Percentiles rank a stretch among this genome's conserved stretches.
These are phyloP conservation scores for Rasamsonia emersonii DNA, from an alignment of 2,329 filamentous ascomycete genomes.

Conservation along the genomic window DNA sequence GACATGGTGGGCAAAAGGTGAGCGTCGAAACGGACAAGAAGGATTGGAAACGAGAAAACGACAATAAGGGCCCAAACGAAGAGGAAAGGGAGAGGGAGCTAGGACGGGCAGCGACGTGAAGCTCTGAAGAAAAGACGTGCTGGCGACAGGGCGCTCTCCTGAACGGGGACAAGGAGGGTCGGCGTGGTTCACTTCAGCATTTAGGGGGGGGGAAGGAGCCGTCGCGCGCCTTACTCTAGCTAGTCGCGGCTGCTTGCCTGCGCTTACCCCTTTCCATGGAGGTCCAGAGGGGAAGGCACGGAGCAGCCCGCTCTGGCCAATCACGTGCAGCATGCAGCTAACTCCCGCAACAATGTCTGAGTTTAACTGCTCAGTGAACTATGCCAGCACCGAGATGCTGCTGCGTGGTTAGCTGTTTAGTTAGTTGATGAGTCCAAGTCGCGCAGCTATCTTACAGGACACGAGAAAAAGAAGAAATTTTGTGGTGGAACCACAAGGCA, in stretches of 20 bases:
- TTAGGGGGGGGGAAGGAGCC: slow-evolving; percentile 10
- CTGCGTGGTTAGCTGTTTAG: too few relatives aligned
- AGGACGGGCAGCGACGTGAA: slow-evolving; percentile 14
- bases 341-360: too few relatives aligned
- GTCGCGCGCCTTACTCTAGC: background rate
- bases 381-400: too few relatives aligned
- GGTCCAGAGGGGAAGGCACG: too few relatives aligned
- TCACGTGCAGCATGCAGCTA: slow-evolving; percentile 4
- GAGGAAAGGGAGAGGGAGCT: slow-evolving; percentile 9
- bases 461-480: too few relatives aligned
- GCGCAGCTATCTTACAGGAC: too few relatives aligned
- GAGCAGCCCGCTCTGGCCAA: too few relatives aligned
- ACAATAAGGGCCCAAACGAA: slow-evolving; percentile 13
- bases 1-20: slow-evolving; percentile 36
- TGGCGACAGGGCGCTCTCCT: slow-evolving; percentile 11
- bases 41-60: slow-evolving; percentile 9
- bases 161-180: slow-evolving; percentile 9
- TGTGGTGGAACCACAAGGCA: too few relatives aligned
- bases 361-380: too few relatives aligned
- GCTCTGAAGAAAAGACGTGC: slow-evolving; percentile 10
- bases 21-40: slow-evolving; percentile 13
- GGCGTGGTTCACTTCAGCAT: slow-evolving; percentile 3
- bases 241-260: slow-evolving; percentile 8
- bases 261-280: background rate
- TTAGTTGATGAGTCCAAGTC: too few relatives aligned